Percentiles rank a stretch among this genome's conserved stretches.
These are phyloP conservation scores for Pichia sp. DNA, from an alignment of 1,139 yeast species.

Conservation along the genomic window DNA sequence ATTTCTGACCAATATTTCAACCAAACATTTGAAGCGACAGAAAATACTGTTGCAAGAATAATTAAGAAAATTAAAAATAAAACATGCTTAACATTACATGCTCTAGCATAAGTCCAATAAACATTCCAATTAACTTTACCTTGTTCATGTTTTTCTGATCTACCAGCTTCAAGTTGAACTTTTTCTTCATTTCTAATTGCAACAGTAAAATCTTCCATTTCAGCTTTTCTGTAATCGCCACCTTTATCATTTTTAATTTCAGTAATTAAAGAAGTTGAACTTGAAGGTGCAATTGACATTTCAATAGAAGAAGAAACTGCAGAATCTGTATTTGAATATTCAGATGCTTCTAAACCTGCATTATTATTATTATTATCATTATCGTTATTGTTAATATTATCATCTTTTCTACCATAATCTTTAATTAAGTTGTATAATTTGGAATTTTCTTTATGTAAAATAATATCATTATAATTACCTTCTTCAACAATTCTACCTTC, in stretches of 20 bases:
- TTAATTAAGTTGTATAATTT: conserved; percentile 56
- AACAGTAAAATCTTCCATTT: conserved; percentile 25
- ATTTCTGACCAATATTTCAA: conserved; percentile 96
- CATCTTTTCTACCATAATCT: conserved; percentile 61
- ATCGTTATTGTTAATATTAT: background rate
- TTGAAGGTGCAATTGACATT: conserved; percentile 18
- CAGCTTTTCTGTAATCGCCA: conserved; percentile 24
- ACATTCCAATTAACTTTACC: conserved; percentile 93
- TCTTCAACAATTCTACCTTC: conserved; percentile 76
- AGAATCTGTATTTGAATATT: conserved; percentile 21
- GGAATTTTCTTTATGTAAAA: conserved; percentile 38
- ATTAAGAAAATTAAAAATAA: conserved; percentile 44
- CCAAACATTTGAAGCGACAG: conserved; percentile 76
- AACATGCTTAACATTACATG: conserved; percentile 77
- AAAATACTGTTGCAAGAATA: conserved; percentile 51
- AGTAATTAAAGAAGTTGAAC: conserved; percentile 26
- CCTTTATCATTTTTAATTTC: conserved; percentile 27
- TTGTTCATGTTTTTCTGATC: conserved; percentile 79
- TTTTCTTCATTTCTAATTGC: conserved; percentile 37
- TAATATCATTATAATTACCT: conserved; percentile 61
- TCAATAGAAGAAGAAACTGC: conserved; percentile 20
- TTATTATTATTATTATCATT: conserved; percentile 21
- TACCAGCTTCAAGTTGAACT: conserved; percentile 32
- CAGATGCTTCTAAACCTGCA: conserved; percentile 3
- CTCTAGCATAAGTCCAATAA: conserved; percentile 75